Conservation (phyloP, 306 rosid species). For the Hippophae tibetana region DNA sequence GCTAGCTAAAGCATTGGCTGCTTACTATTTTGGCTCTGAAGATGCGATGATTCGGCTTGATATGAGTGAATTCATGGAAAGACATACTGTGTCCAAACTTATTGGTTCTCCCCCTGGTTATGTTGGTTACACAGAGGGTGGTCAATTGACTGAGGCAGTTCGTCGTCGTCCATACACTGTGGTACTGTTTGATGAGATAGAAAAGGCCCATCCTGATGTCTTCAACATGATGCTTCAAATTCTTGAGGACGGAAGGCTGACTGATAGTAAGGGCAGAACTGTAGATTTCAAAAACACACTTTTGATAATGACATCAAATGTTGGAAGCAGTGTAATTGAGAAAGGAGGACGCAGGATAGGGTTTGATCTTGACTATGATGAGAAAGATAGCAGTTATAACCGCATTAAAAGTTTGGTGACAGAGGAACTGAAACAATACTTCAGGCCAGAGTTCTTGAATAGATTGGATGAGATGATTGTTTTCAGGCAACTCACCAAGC, state of each 20-base stretch:
- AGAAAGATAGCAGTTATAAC: no score
- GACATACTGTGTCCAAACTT: constrained; percentile 83
- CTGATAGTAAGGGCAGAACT: constrained; percentile 88
- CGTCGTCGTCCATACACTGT: constrained; percentile 92
- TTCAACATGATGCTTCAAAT: constrained; percentile 93
- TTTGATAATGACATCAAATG: constrained; percentile 95
- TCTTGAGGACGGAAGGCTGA: constrained; percentile 84
- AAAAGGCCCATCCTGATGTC: constrained; percentile 87
- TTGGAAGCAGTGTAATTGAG: constrained; percentile 57
- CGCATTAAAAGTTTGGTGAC: no score
- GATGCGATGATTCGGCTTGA: constrained; percentile 93
- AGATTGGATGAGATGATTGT: no score
- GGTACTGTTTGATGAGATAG: constrained; percentile 89
- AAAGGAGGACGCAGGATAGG: no score
- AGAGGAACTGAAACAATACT: no score
- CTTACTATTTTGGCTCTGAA: constrained; percentile 85
- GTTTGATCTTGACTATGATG: no score
- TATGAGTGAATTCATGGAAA: constrained; percentile 99
- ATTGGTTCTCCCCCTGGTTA: constrained; percentile 99
- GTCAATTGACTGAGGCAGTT: constrained; percentile 79
- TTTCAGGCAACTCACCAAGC: no score
- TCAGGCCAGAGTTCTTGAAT: no score
- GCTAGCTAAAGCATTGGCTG: constrained; percentile 91
- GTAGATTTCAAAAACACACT: constrained; percentile 86
- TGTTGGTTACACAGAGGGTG: constrained; percentile 98